Evolutionary conservation across 2,329 filamentous ascomycete genomes (phyloP).

Genomic region (Clonostachys rosea): DNA sequence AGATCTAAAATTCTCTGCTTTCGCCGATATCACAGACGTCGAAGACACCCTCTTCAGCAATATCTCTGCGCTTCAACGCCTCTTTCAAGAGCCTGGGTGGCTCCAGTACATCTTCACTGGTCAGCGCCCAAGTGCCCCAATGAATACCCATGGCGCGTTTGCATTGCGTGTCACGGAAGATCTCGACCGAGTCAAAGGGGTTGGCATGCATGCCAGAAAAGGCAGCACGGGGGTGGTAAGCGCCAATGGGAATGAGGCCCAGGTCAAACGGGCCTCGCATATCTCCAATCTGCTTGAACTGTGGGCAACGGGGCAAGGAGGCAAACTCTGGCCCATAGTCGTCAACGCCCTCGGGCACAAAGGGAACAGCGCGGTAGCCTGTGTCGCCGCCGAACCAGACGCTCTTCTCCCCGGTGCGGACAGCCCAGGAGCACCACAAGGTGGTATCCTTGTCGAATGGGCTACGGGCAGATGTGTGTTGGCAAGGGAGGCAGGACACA

Average conservation of each 20-base stretch:
- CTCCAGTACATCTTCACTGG: constrained; percentile 79
- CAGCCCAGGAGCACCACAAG: constrained; percentile 84
- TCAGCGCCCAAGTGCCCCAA: constrained; percentile 89
- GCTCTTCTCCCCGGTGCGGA: constrained; percentile 65
- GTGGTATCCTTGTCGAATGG: constrained; percentile 69
- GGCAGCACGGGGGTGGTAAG: constrained; percentile 68
- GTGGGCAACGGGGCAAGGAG: constrained; percentile 69
- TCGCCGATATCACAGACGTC: constrained; percentile 83
- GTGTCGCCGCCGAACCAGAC: constrained; percentile 90
- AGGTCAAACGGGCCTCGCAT: constrained; percentile 84
- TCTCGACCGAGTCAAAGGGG: constrained; percentile 82
- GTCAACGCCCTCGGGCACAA: constrained; percentile 54
- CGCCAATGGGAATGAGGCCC: constrained; percentile 89
- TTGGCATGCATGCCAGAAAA: constrained; percentile 84
- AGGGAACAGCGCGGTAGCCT: constrained; percentile 76
- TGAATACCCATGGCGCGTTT: constrained; percentile 79
- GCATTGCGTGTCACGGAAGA: constrained; percentile 81
- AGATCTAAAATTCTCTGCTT: constrained; percentile 63
- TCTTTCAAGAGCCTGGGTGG: constrained; percentile 69
- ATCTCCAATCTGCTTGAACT: constrained; percentile 78
- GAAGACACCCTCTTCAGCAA: constrained; percentile 70
- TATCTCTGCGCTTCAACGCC: constrained; percentile 62
- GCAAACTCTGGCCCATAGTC: constrained; percentile 68
- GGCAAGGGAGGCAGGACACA: constrained; percentile 76
- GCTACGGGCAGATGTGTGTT: constrained; percentile 72